Base-by-base conservation (phyloP, 139 green algal species). In the Ulvella scutata region DNA sequence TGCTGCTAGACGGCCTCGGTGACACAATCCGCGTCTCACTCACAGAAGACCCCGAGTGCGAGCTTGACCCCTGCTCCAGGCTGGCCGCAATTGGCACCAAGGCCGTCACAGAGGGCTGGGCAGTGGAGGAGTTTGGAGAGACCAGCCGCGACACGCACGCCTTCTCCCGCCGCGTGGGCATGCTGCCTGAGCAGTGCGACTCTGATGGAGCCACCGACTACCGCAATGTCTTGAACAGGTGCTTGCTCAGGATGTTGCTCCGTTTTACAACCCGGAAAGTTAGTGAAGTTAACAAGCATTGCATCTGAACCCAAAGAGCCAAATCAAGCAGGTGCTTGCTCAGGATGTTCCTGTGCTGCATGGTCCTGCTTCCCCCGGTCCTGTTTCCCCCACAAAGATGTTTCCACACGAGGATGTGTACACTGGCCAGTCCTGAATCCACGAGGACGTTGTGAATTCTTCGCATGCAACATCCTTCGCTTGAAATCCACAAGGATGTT, bases 1-100 rank as follows among this genome's bases (percentile, higher is more conserved):
- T 99, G 77, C 88, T 99, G 9, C 92, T 97, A 90, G 95, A 99
- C 76, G 95, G 94, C 28, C 86, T 99, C 73, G 95, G 95, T 44
- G 94, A 99, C 86, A 99, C 95, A 77, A 98, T 99, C 82, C 87
- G 94, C 72, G 93, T 98, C 7, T 94, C 87, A 0, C 75, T 95
- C 21, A 97, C 92, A 4, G 94, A 99, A 83, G 93, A 97, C 76
- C 93, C 95, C 3, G 92, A 98, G 84, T 88, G 89, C 43, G 95
- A 99, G 87, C 96, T 99, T 39, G 88, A 96, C 60, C 95, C 95
- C 33, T 98, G 95, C 89, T 78, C 74, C 43, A 77, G 84, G 29
- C 88, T 99, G 43, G 90, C 90, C 4, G 84, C 80, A 29, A 82
- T 97, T 38, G 94, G 94, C 36, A 81, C 80, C 75, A 44, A 74